A percentile compares a stretch with the other conserved stretches of the same genome.
Conservation (phyloP, 2,329 filamentous ascomycete genomes). For the Furcasterigmium furcatum region DNA sequence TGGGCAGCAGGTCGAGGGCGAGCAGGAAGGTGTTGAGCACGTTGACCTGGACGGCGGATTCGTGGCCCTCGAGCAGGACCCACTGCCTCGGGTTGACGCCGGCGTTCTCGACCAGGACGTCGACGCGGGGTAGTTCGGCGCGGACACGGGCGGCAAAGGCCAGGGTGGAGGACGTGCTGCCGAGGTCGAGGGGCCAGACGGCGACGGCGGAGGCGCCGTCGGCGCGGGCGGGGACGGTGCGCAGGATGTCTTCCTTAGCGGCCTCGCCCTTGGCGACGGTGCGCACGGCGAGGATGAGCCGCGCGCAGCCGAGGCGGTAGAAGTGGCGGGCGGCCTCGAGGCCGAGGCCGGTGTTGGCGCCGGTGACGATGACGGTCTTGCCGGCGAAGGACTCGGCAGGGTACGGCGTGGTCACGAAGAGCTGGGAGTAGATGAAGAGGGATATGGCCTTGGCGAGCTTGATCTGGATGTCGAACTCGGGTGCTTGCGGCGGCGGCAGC, state of each 20-base stretch:
- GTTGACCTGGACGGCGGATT: constrained; percentile 53
- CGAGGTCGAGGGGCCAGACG: constrained; percentile 40
- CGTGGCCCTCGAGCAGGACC: constrained; percentile 41
- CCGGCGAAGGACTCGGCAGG: constrained; percentile 18
- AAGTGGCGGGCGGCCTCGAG: constrained; percentile 31
- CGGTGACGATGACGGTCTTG: constrained; percentile 24
- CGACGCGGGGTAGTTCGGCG: constrained; percentile 29
- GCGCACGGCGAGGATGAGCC: constrained; percentile 33
- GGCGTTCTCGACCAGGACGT: constrained; percentile 41
- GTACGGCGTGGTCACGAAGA: constrained; percentile 11
- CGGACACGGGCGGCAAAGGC: constrained; percentile 33
- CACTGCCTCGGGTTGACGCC: constrained; percentile 37
- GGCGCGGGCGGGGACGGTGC: too few species aligned
- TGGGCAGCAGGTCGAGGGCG: constrained; percentile 46
- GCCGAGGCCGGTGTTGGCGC: constrained; percentile 35
- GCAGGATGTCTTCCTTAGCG: constrained; percentile 30
- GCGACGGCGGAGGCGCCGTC: constrained; percentile 35
- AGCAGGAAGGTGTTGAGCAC: constrained; percentile 52
- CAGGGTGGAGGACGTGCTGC: constrained; percentile 37
- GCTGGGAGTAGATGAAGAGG: constrained; percentile 10
- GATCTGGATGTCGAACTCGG: too few species aligned
- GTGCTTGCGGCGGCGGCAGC: too few species aligned
- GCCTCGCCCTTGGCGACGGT: constrained; percentile 34
- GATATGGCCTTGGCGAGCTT: too few species aligned
- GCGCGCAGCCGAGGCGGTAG: constrained; percentile 21